Evolutionary conservation across 2,329 filamentous ascomycete species (phyloP).

Genomic region (Metarhizium robertsii): DNA sequence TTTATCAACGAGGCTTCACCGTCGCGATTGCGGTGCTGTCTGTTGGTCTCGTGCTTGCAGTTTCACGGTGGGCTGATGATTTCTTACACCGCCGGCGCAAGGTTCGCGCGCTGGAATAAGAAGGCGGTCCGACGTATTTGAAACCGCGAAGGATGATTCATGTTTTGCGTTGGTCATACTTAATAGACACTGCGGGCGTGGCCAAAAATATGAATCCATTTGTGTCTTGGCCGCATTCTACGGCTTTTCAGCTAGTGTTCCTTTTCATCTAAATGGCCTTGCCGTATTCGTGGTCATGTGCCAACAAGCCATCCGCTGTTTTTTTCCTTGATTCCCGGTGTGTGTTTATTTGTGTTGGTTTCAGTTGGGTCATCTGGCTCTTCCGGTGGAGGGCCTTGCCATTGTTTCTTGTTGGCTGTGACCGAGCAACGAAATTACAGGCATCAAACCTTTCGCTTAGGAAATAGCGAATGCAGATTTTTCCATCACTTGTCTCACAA

Average conservation of each 20-base stretch:
- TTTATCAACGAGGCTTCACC: constrained; percentile 40
- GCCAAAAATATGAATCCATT: no score
- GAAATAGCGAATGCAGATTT: background rate
- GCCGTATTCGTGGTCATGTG: no score
- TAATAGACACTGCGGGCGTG: no score
- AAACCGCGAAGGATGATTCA: background rate
- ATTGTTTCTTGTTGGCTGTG: background rate
- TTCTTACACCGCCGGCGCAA: background rate
- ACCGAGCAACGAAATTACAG: background rate
- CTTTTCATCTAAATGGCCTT: no score
- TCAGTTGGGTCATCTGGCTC: no score
- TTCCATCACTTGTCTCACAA: background rate
- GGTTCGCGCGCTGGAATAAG: background rate
- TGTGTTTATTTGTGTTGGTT: no score
- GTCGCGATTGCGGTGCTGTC: background rate
- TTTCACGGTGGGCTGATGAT: background rate
- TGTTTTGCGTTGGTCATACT: background rate
- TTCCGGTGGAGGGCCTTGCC: background rate
- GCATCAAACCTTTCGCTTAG: background rate
- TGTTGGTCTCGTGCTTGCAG: background rate
- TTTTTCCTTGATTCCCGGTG: no score
- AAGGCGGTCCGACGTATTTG: background rate
- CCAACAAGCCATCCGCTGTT: no score
- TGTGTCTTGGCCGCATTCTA: no score
- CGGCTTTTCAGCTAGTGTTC: no score